A percentile compares a stretch with the other conserved stretches of the same genome.
Evolutionary conservation across 371 early-diverging fungal species (phyloP).

Genomic region (Nematocida parisii): DNA sequence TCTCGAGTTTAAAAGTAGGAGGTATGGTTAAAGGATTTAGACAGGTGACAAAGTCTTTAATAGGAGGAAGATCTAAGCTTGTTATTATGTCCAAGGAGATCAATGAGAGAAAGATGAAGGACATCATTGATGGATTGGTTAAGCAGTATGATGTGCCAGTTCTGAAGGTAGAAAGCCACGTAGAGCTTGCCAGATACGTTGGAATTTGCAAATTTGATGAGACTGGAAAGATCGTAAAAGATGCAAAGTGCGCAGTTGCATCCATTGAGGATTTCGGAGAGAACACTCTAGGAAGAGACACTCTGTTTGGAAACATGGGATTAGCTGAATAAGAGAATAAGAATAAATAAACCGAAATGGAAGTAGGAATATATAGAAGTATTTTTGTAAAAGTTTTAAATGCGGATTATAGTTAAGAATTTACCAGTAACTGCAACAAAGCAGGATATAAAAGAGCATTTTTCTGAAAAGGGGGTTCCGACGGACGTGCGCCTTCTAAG

Average conservation of each 20-base stretch:
- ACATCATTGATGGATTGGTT: conserved; percentile 15
- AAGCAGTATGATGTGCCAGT: conserved; percentile 46
- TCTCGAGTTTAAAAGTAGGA: conserved; percentile 48
- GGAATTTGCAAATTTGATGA: conserved; percentile 47
- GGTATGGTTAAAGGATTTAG: conserved; percentile 44
- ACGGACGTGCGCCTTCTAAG: conserved; percentile 66
- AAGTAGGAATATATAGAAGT: neutral
- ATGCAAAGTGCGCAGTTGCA: conserved; percentile 49
- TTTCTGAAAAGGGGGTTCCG: conserved; percentile 56
- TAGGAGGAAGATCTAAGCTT: conserved; percentile 32
- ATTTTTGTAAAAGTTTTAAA: conserved; percentile 46
- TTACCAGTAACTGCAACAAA: conserved; percentile 62
- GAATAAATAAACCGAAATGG: neutral
- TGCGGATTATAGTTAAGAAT: conserved; percentile 69
- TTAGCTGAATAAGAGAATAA: neutral
- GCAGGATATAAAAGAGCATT: conserved; percentile 56
- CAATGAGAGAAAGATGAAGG: conserved; percentile 27
- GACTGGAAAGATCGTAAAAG: conserved; percentile 42
- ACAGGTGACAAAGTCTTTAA: conserved; percentile 56
- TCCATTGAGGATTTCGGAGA: conserved; percentile 53
- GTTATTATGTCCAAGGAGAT: conserved; percentile 37
- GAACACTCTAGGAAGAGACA: conserved; percentile 2
- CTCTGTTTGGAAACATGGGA: conserved; percentile 12
- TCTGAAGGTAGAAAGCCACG: conserved; percentile 20
- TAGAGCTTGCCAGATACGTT: conserved; percentile 34